Evolutionary conservation across 2,329 filamentous ascomycete genomes (phyloP), one percentile per base, ranked within the genome.

Genomic region (Laburnicola sp.): DNA sequence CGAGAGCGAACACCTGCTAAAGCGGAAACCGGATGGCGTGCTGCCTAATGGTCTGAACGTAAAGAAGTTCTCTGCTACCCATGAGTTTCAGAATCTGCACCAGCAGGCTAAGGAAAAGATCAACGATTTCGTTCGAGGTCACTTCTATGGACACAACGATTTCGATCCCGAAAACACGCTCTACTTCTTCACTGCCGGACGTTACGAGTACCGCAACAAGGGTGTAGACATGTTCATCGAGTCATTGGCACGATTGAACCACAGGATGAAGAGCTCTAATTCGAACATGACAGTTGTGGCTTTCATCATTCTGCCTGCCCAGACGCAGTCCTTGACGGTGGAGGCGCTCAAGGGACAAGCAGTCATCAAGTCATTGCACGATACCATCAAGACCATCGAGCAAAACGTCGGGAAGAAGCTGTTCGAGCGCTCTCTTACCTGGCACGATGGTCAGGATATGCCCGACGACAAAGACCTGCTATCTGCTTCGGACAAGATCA

Each of bases 181-280:
- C 31, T 99, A 97, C 76, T 88, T 97, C 76, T 99, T 99, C 80
- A 99, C 92, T 3, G 89, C 94, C 5, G 94, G 94, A 53, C 88
- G 94, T 57, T 99, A 99, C 69, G 94, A 99, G 75, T 99, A 93
- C 81, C 82, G 94, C 59, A 99, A 99, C 71, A 99, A 99, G 77
- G 94, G 94, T 68, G 93, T 97, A 7, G 94, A 99, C 75, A 97
- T 99, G 94, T 99, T 97, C 75, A 96, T 99, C 62, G 94, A 99
- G 76, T 94, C 92, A 3, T 79, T 99, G 57, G 94, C 94, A 26
- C 89, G 94, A 37, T 78, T 99, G 65, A 99, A 99, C 76, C 92
- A 97, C 78, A 85, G 88, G 34, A 84, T 99, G 69, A 97, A 97
- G 82, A 76, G 76, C 45, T 76, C 86, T 6, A 90, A 90, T 42